Evolutionary conservation across 108 stramenopile species (phyloP), one percentile per base, ranked within the genome.

Genomic region (Epipyxis sp.): DNA sequence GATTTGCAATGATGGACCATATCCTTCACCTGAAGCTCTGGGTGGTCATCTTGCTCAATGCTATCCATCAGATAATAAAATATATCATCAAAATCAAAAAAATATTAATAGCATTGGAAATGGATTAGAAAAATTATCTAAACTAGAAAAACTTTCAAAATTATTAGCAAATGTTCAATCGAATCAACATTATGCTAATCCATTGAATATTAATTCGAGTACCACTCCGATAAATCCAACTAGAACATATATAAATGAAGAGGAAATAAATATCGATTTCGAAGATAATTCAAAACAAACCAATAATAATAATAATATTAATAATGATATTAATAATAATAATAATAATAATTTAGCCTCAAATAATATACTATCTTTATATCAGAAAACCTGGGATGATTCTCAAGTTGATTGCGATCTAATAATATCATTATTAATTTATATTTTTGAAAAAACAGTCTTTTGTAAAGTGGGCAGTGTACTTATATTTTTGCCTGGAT

Each of bases 401-500:
- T 58, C 65, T 46, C 6, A 35, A 42, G 85, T 85, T 1, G 85
- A 85, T 44, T 79, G 59, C 54, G 80, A 79, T 40, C 59, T 85
- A 16, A 82, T 85, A 58, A 59, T 54, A 61, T 45, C 80, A 54
- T 80, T 85, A 43, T 76, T 85, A 35, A 0, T 42, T 34, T 85
- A 79, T 69, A 76, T 83, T 39, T 79, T 69, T 42, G n/a, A n/a
- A n/a, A 42, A 59, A 29, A 78, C 80, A 2, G 85, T 69, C 2
- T 85, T 82, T 57, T 74, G 71, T 69, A 41, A 76, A 27, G 87
- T 79, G 3, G 94, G 93, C 32, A 92, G 94, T 10, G 89, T 98
- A 32, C 85, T 99, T 10, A 94, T 99, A 42, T 99, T 99, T 78
- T 80, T 98, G 71, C 90, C 95, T 0, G 97, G 97, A 1, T 92